Evolutionary conservation across 495 filamentous ascomycete genomes (phyloP), one percentile per base, ranked within the genome.

Genomic region (Penicillium nucicola): DNA sequence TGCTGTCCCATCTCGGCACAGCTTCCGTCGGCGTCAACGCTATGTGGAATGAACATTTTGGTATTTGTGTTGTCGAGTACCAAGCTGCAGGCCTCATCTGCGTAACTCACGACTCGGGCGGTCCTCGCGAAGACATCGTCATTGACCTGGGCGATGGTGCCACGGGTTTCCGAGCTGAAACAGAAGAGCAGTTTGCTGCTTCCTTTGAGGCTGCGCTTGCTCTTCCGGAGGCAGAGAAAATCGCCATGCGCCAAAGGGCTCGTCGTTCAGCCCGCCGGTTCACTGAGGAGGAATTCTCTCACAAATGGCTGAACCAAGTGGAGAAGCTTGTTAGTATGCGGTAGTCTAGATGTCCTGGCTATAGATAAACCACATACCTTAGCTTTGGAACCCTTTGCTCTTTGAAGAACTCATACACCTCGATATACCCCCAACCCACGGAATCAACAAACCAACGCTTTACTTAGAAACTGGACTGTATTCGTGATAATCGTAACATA

Each of bases 1-100:
- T 98, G 35, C 77, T 95, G 11, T 76, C 83, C 18, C 89, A 89
- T 81, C 75, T 97, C 38, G 70, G 80, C 33, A 78, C 72, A 17
- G 79, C 84, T 25, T 91, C 82, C 45, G 77, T 97, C 19, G 93
- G 93, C 31, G 89, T 93, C 3, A 98, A 98, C 60, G 91, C 84
- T 47, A 98, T 98, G 93, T 98, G 95, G 93, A 97, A 96, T 62
- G 93, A 98, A 71, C 93, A 98, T 69, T 98, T 97, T 62, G 95
- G 93, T 14, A 98, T 98, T 53, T 93, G 93, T 5, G 92, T 97
- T 14, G 93, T 98, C 5, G 93, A 98, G 72, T 98, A 98, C 62
- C 93, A 96, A 67, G 93, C 93, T 7, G 95, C 93, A 0, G 93
- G 93, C 0, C 72, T 98, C 30, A 87, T 98, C 44, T 81, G 83